Base-by-base conservation (phyloP, 2,329 filamentous ascomycete genomes). In the Xylariaceae sp. region DNA sequence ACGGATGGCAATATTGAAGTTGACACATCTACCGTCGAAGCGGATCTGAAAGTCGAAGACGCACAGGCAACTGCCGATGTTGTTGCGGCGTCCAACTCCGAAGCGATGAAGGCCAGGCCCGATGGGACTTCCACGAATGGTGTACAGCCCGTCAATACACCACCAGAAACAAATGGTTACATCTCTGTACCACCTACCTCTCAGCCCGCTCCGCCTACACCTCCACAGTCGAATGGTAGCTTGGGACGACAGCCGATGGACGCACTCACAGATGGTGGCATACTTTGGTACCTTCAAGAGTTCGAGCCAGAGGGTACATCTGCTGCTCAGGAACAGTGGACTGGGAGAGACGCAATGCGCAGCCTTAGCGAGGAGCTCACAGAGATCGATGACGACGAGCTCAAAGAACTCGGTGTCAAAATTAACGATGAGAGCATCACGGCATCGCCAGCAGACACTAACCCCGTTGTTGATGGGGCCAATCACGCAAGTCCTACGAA, bases 331-430 rank as follows among this genome's bases (percentile, higher is more conserved):
- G 90, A 94, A 74, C 82, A 86, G 49, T 91, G 87, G 80, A 86
- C 84, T 0, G 90, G 88, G 2, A 82, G 87, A 29, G 89, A 93
- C 53, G 86, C 89, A 1, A 75, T 80, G 31, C 77, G 82, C 24
- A 79, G 78, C 65, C 87, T 94, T 74, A 96, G 91, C 67, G 93
- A 96, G 73, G 91, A 94, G 65, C 81, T 97, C 19, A 96, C 90
- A 54, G 94, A 97, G 70, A 87, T 97, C 71, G 93, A 96, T 67
- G 93, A 97, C 63, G 92, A 96, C 48, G 91, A 94, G 75, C 79
- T 96, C 56, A 87, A 90, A 67, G 91, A 89, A 29, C 77, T 92
- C 29, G 81, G 77, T 29, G 78, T 79, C 45, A 82, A 84, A 62
- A 77, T 85, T 26, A 80, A 82, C 62, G 78, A 82, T 51, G 72